phyloP scores from a whole-genome alignment of 169 alveolate species.

The Eimeria zaria region DNA sequence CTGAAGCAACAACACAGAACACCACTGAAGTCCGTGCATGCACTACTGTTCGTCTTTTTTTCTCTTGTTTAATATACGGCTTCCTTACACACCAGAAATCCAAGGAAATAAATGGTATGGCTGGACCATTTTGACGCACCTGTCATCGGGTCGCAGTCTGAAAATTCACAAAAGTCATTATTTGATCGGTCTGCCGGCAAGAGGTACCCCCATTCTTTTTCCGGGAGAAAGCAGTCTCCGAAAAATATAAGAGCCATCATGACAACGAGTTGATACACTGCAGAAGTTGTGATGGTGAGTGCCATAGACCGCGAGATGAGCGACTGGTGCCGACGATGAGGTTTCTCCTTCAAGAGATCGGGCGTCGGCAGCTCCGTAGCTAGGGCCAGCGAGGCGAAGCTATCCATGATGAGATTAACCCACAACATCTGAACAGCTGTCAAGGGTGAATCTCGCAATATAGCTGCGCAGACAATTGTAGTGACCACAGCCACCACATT shows the following conservation, averaged over 20 bases:
- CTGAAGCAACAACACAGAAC: slow-evolving; percentile 88
- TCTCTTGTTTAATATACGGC: neutral
- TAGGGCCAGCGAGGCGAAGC: slow-evolving; percentile 95
- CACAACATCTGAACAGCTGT: slow-evolving; percentile 98
- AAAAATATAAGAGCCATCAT: slow-evolving; percentile 89
- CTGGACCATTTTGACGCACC: slow-evolving; percentile 13
- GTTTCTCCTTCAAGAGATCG: slow-evolving; percentile 92
- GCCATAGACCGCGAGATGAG: slow-evolving; percentile 91
- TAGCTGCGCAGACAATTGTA: slow-evolving; percentile 92
- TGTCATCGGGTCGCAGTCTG: slow-evolving; percentile 80
- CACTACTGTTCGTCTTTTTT: neutral
- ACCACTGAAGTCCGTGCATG: neutral
- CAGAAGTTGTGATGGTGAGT: slow-evolving; percentile 88
- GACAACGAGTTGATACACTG: slow-evolving; percentile 88
- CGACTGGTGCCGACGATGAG: slow-evolving; percentile 93
- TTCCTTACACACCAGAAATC: neutral
- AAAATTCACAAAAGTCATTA: slow-evolving; percentile 83
- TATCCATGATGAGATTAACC: slow-evolving; percentile 99
- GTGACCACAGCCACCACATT: slow-evolving; percentile 94
- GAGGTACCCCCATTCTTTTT: slow-evolving; percentile 85
- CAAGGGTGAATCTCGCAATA: slow-evolving; percentile 91
- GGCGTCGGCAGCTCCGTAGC: slow-evolving; percentile 97
- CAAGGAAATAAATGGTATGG: neutral
- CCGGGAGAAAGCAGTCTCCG: slow-evolving; percentile 94
- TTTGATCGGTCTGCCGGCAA: slow-evolving; percentile 50